These are phyloP conservation scores for Massarina eburnea DNA, from an alignment of 2,329 filamentous ascomycete species.

Conservation along the genomic window DNA sequence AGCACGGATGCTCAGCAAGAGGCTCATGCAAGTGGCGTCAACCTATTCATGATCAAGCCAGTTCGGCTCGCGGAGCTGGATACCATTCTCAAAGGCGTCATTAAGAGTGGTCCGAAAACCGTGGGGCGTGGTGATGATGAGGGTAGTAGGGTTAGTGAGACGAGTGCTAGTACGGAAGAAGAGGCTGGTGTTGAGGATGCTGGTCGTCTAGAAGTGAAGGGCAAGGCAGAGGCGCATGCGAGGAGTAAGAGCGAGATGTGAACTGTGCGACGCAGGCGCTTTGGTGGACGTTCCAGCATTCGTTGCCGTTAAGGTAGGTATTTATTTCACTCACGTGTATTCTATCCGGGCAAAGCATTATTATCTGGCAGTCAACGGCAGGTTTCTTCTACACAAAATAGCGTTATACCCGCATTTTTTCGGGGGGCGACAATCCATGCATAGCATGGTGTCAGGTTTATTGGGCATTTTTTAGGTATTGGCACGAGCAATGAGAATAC, in stretches of 20 bases:
- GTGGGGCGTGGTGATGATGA: slow-evolving; percentile 6
- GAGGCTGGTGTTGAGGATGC: background rate
- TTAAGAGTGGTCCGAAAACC: slow-evolving; percentile 24
- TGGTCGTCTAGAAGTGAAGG: background rate
- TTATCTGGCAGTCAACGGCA: background rate
- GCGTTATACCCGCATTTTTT: too few relatives aligned
- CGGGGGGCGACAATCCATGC: background rate
- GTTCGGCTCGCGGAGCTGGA: slow-evolving; percentile 50
- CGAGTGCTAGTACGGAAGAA: background rate
- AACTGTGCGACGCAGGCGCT: background rate
- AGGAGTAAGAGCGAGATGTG: slow-evolving; percentile 4
- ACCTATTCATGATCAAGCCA: slow-evolving; percentile 59
- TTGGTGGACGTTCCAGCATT: too few relatives aligned
- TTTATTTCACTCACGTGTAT: background rate
- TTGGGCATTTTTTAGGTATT: background rate
- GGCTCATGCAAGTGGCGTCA: slow-evolving; percentile 55
- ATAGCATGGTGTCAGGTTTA: background rate
- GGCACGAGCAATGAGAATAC: too few relatives aligned
- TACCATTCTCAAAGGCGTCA: slow-evolving; percentile 40
- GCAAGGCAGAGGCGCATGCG: background rate
- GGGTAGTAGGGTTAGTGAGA: background rate
- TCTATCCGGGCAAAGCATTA: too few relatives aligned
- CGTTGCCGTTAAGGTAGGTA: too few relatives aligned
- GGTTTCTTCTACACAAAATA: background rate
- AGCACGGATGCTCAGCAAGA: slow-evolving; percentile 53